phyloP scores from a whole-genome alignment of 1,139 yeast species.

The Debaryomyces subglobosus region DNA sequence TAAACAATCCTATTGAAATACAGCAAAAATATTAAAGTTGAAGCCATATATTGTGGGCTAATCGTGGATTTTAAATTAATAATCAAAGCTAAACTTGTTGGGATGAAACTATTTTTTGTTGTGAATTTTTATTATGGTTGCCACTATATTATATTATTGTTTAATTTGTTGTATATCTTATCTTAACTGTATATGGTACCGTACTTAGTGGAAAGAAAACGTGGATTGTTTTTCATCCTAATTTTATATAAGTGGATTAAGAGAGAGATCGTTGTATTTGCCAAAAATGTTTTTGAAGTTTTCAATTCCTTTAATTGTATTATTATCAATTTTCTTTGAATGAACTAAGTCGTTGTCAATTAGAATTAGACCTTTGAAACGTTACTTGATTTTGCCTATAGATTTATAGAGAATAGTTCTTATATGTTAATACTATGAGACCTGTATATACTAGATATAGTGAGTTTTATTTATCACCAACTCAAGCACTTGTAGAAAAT shows the following conservation, averaged over 20 bases:
- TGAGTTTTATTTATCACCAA: neutral
- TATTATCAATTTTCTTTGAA: slow-evolving; percentile 6
- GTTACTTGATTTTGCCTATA: neutral
- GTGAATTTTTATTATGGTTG: slow-evolving; percentile 6
- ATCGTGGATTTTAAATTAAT: slow-evolving; percentile 3
- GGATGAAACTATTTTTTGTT: slow-evolving; percentile 4
- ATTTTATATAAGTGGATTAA: slow-evolving; percentile 12
- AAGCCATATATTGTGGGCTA: slow-evolving; percentile 1
- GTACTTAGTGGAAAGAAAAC: slow-evolving; percentile 10
- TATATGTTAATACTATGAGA: neutral
- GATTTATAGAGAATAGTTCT: neutral
- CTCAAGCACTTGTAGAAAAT: neutral
- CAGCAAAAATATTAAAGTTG: neutral
- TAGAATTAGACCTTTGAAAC: neutral
- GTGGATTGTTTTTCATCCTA: slow-evolving; percentile 9
- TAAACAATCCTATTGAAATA: slow-evolving; percentile 1
- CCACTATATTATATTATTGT: slow-evolving; percentile 7
- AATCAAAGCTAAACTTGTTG: slow-evolving; percentile 3
- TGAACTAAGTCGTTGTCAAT: neutral
- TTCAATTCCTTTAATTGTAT: slow-evolving; percentile 7
- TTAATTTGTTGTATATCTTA: slow-evolving; percentile 12
- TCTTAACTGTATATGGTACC: slow-evolving; percentile 10
- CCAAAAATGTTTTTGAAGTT: neutral
- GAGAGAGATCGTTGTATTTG: slow-evolving; percentile 6
- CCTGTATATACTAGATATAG: slow-evolving; percentile 4